Evolutionary conservation across 1,284 basidiomycete genomes (phyloP), one percentile per base, ranked within the genome.

Genomic region (Trametes hirsuta): DNA sequence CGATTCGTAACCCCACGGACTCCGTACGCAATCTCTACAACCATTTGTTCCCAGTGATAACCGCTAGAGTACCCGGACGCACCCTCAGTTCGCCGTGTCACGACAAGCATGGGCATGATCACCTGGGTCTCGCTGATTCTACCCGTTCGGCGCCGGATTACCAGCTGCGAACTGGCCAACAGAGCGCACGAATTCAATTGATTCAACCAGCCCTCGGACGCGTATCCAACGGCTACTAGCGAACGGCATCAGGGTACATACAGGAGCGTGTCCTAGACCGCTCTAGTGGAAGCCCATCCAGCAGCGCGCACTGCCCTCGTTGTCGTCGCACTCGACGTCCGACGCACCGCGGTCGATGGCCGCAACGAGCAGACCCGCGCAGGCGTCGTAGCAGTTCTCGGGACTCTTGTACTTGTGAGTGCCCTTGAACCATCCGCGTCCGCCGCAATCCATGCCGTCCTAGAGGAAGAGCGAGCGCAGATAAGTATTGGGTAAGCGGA

Each of bases 331-430:
- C 46, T 49, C 40, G 35, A 56, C 55, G 47, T 56, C 55, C 21
- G 55, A 56, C 22, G 55, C 55, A 30, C 47, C 47, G 21, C 40
- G 40, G 37, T 56, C 40, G 47, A 56, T 56, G 25, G 55, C 55
- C 22, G 24, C 14, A 4, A 41, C 24, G 34, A 56, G 46, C 12
- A 47, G 46, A 1, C 34, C 35, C 22, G 40, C 45, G 55, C 55
- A 56, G 5, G 55, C 55, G 22, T 56, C 55, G 18, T 40, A 56
- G 55, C 55, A 56, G 55, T 56, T 50, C 34, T 42, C 21, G 11
- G 55, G 37, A n/a, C 22, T 48, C 24, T 56, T 41, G 49, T 50
- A 50, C 30, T 50, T 22, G 37, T 50, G 49, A 2, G 22, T 41
- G 37, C 49, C 37, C 49, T 45, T 49, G 47, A 49, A 49, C 40